Conservation (phyloP, 2,329 filamentous ascomycete species). For the Bimuria novae-zelandiae region DNA sequence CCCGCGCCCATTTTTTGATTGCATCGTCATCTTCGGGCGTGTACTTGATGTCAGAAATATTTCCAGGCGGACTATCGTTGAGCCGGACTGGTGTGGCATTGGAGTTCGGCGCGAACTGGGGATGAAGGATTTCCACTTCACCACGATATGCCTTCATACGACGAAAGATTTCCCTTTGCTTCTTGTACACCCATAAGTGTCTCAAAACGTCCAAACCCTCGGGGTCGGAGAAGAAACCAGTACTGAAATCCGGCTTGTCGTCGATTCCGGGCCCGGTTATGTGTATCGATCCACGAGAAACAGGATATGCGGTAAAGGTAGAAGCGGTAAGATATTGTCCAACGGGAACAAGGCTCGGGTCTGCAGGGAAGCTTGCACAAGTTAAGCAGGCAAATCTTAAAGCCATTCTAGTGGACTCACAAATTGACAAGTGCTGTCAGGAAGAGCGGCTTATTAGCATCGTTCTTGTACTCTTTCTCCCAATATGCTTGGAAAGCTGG, state of each 20-base stretch:
- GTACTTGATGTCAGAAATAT: constrained; percentile 52
- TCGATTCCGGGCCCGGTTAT: constrained; percentile 55
- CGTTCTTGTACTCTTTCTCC: constrained; percentile 59
- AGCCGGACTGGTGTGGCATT: constrained; percentile 51
- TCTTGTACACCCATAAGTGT: constrained; percentile 68
- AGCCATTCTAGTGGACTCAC: constrained; percentile 29
- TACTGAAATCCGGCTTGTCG: constrained; percentile 60
- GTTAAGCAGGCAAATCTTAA: not conserved
- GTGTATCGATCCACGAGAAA: constrained; percentile 65
- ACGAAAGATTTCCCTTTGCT: constrained; percentile 63
- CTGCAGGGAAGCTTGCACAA: constrained; percentile 32
- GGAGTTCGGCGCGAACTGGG: constrained; percentile 44
- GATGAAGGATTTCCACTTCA: constrained; percentile 46
- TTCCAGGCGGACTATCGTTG: constrained; percentile 31
- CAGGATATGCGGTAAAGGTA: constrained; percentile 63
- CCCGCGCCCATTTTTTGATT: constrained; percentile 51
- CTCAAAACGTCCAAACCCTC: constrained; percentile 63
- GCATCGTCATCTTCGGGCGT: constrained; percentile 54
- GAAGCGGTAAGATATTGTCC: constrained; percentile 59
- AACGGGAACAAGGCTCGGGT: constrained; percentile 36
- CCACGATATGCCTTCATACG: constrained; percentile 58
- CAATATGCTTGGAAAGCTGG: constrained; percentile 59
- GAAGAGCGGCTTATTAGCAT: constrained; percentile 55
- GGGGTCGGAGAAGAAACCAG: constrained; percentile 60
- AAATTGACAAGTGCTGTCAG: constrained; percentile 48